Evolutionary conservation across 345 rosid genomes (phyloP), one percentile per base, ranked within the genome.

Genomic region (Citrus sp.): DNA sequence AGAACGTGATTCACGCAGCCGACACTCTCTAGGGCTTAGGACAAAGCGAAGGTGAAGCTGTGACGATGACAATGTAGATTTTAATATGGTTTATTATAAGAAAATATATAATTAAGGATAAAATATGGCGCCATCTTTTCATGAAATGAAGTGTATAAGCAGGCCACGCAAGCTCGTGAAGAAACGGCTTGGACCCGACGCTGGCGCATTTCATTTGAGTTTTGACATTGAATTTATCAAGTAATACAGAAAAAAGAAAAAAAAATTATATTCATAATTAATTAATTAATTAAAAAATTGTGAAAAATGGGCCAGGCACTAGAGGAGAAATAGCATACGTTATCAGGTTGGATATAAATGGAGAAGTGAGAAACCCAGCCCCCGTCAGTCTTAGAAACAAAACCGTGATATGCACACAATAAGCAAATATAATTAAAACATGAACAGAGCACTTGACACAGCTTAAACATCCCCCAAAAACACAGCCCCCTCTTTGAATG

Each of bases 1-100:
- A n/a, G 82, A 80, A 82, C 82, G 84, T 77, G 85, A 81, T 72
- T 87, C 85, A 77, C 66, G 84, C 63, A 38, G 82, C 82, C 80
- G 86, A 78, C 84, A 75, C 51, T 24, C 9, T 6, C 9, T 4
- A 2, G 0, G 42, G 19, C 67, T 30, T 8, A 60, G 35, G 78
- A 66, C 67, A 27, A 67, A 24, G 5, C 27, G 8, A 32, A 21
- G 75, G n/a, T 37, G 64, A 65, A 72, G 35, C 46, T 42, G 49
- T 70, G 82, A 82, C 66, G 66, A 54, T 16, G 55, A 74, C 46
- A 28, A 63, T n/a, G 18, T 7, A 32, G 62, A 65, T 76, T 76
- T 62, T 63, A 74, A 55, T 62, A 73, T 61, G 19, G 9, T 18
- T 40, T 63, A 12, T 40, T 46, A 12, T 2, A 55, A 24, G 10